Evolutionary conservation across 73 alveolate species (phyloP).

Genomic region (Loxodes magnus): DNA sequence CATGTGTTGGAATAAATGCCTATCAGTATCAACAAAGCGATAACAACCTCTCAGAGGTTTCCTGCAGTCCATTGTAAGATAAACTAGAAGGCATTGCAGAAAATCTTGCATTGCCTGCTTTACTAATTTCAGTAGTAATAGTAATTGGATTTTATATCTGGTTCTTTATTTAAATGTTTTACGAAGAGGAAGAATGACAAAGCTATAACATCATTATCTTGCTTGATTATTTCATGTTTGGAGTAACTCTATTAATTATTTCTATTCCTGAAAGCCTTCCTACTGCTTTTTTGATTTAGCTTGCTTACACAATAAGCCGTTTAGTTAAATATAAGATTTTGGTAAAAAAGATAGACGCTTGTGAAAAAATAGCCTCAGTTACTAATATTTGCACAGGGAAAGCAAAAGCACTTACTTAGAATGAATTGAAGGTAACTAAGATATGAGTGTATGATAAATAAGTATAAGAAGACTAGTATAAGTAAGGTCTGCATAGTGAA

Average conservation of each 20-base stretch:
- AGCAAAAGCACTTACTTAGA: constrained; percentile 79
- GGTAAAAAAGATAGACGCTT: constrained; percentile 68
- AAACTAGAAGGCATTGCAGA: constrained; percentile 88
- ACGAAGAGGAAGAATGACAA: constrained; percentile 17
- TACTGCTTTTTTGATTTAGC: constrained; percentile 87
- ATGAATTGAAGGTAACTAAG: constrained; percentile 67
- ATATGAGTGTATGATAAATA: too few species aligned
- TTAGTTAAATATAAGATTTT: constrained; percentile 84
- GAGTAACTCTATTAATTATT: constrained; percentile 83
- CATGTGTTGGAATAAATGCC: constrained; percentile 88
- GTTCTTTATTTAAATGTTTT: constrained; percentile 33
- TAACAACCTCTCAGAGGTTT: constrained; percentile 33
- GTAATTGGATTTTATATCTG: constrained; percentile 43
- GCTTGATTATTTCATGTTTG: constrained; percentile 65
- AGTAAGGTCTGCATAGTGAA: not conserved
- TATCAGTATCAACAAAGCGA: constrained; percentile 52
- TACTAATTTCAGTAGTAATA: constrained; percentile 61
- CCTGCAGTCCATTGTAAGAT: constrained; percentile 79
- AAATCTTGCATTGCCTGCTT: constrained; percentile 80
- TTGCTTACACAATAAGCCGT: constrained; percentile 90
- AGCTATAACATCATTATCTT: constrained; percentile 53
- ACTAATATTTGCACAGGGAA: constrained; percentile 73
- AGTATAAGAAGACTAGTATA: constrained; percentile 1
- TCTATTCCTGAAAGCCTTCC: constrained; percentile 99
- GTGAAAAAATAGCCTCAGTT: constrained; percentile 93